A percentile compares a stretch with the other conserved stretches of the same genome.
Evolutionary conservation across 1,139 yeast species (phyloP).

Genomic region (Ashbya aceris): DNA sequence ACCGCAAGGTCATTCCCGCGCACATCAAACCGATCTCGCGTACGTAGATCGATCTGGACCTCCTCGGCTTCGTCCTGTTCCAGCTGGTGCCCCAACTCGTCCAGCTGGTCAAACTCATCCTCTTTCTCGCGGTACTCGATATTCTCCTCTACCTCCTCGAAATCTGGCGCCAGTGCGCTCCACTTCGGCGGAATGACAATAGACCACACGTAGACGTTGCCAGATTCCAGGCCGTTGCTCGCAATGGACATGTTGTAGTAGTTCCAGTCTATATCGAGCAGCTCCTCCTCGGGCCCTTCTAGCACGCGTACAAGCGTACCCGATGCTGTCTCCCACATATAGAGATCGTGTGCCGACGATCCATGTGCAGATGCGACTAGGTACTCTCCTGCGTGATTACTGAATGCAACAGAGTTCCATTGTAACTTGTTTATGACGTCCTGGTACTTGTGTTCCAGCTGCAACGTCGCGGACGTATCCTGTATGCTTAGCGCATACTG

Average conservation of each 20-base stretch:
- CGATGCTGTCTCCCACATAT: constrained; percentile 86
- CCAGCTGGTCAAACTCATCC: constrained; percentile 79
- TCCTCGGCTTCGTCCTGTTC: constrained; percentile 62
- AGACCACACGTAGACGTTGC: constrained; percentile 76
- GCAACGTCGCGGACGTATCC: constrained; percentile 35
- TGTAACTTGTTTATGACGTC: constrained; percentile 83
- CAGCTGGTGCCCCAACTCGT: constrained; percentile 53
- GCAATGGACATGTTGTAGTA: constrained; percentile 64
- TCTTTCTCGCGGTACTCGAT: constrained; percentile 81
- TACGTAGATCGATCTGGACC: constrained; percentile 55
- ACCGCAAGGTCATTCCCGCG: constrained; percentile 39
- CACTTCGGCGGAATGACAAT: constrained; percentile 82
- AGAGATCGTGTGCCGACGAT: constrained; percentile 76
- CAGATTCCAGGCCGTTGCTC: constrained; percentile 85
- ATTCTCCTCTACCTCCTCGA: constrained; percentile 89
- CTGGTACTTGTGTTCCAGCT: constrained; percentile 74
- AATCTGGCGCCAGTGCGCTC: constrained; percentile 97
- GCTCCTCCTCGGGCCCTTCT: constrained; percentile 85
- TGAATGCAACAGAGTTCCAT: constrained; percentile 78
- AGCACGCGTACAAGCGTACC: constrained; percentile 82
- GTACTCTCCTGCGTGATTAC: constrained; percentile 71
- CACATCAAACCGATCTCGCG: constrained; percentile 55
- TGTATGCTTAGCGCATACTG: constrained; percentile 44
- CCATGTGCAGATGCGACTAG: constrained; percentile 84
- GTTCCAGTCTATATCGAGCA: constrained; percentile 83